Percentiles rank a stretch among this genome's conserved stretches.
Conservation (phyloP, 805 yeast species). For the Hanseniaspora clermontiae region DNA sequence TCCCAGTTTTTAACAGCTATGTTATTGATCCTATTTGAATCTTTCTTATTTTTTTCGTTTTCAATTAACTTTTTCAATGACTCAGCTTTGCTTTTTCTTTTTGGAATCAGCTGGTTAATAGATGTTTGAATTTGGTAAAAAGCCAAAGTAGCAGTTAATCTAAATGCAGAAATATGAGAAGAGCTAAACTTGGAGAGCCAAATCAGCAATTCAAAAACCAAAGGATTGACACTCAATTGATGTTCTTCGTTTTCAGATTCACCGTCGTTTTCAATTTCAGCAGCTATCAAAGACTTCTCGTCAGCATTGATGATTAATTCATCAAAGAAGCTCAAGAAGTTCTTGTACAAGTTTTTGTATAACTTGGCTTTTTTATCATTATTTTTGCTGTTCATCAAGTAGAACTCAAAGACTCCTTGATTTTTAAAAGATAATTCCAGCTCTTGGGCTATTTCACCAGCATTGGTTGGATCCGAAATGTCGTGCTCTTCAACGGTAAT, state of each 20-base stretch:
- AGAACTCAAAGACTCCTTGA: slow-evolving; percentile 58
- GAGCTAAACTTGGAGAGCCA: slow-evolving; percentile 71
- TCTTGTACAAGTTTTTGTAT: slow-evolving; percentile 38
- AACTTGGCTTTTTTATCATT: slow-evolving; percentile 30
- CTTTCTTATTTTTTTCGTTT: slow-evolving; percentile 29
- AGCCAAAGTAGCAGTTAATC: slow-evolving; percentile 52
- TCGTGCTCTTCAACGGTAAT: slow-evolving; percentile 63
- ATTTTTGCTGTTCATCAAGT: slow-evolving; percentile 42
- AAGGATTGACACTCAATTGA: slow-evolving; percentile 16
- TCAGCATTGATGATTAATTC: slow-evolving; percentile 41
- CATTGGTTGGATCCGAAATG: slow-evolving; percentile 53
- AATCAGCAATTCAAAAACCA: slow-evolving; percentile 40
- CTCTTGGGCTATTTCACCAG: slow-evolving; percentile 62
- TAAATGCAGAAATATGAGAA: slow-evolving; percentile 54
- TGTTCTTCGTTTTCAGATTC: slow-evolving; percentile 26
- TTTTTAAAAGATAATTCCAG: slow-evolving; percentile 48
- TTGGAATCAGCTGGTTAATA: slow-evolving; percentile 39
- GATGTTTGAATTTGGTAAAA: slow-evolving; percentile 49
- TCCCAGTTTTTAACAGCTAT: slow-evolving; percentile 38
- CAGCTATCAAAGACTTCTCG: slow-evolving; percentile 50
- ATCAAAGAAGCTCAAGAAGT: slow-evolving; percentile 44
- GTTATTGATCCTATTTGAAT: slow-evolving; percentile 23
- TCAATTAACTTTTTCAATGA: slow-evolving; percentile 30
- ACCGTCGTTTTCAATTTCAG: slow-evolving; percentile 24
- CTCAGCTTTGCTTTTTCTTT: slow-evolving; percentile 28